Conservation (phyloP, 768 basidiomycete species). For the Tylopilus plumbeoviolaceoides region DNA sequence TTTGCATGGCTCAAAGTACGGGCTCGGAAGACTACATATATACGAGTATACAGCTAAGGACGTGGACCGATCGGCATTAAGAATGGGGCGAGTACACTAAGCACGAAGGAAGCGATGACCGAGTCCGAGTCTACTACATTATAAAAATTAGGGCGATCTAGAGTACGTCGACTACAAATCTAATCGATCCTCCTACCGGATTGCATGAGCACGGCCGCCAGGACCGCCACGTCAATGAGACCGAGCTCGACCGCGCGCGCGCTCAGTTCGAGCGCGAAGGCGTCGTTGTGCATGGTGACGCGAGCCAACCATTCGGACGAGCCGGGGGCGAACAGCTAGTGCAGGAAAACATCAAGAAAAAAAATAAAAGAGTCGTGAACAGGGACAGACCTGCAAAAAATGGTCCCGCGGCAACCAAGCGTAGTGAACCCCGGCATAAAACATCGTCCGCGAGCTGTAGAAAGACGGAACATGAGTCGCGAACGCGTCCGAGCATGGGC, state of each 20-base stretch:
- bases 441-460: slow-evolving; percentile 46
- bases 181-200: slow-evolving; percentile 64
- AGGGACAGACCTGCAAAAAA: slow-evolving; percentile 37
- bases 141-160: too few species aligned
- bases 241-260: slow-evolving; percentile 50
- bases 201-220: slow-evolving; percentile 52
- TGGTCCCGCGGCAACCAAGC: slow-evolving; percentile 53
- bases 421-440: slow-evolving; percentile 45
- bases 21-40: too few species aligned
- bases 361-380: too few species aligned
- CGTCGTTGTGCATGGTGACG: slow-evolving; percentile 42
- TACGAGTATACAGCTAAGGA: too few species aligned
- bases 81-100: neutral
- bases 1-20: too few species aligned
- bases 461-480: neutral
- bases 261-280: slow-evolving; percentile 52
- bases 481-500: neutral
- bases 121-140: neutral
- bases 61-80: too few species aligned
- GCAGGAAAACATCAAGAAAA: neutral
- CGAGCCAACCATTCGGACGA: slow-evolving; percentile 43
- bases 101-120: neutral
- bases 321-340: slow-evolving; percentile 45
- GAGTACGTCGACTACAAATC: neutral
- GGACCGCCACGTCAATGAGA: slow-evolving; percentile 48